Base-by-base conservation (phyloP, 805 yeast species). In the Ogataea philodendri region DNA sequence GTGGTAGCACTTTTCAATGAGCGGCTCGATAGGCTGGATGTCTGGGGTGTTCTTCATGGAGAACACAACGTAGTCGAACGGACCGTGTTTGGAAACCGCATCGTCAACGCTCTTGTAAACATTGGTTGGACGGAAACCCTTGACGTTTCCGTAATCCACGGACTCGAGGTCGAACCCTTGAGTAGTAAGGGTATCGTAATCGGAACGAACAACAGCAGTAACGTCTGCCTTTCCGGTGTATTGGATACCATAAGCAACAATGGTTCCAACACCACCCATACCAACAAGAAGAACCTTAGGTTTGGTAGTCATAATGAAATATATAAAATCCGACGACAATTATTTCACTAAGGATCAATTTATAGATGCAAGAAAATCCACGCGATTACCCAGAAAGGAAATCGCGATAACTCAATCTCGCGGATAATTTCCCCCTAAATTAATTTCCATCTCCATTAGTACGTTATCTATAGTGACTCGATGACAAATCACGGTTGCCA, bases 181-280 rank as follows among this genome's bases (percentile, higher is more conserved):
- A 23, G 65, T 55, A 15, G 48, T 41, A 20, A 81, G 78, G 21
- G 55, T 57, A 3, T 73, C 72, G 57, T 78, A 82, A 48, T 78
- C 82, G 16, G 86, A 72, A 53, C 93, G 70, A 3, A 80, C 70
- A 5, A 81, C 82, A 9, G 76, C 63, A 3, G 87, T 75, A 9
- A 83, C 78, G 15, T 65, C 64, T 7, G 76, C 67, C 26, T 65
- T 57, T 0, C 70, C 74, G 27, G 70, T 65, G 25, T 57, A 55
- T 46, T 66, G 68, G 20, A 86, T 64, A 0, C 84, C 75, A 32
- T 79, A 69, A 0, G 94, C 85, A 2, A 82, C 79, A 21, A 86
- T 74, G 11, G 86, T 71, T 22, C 96, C 96, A 8, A 86, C 93
- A 23, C 95, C 95, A 10, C 95, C 96, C 26, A 86, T 72, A 8